phyloP scores from a whole-genome alignment of 768 basidiomycete species.

The Boletus subparvulus region DNA sequence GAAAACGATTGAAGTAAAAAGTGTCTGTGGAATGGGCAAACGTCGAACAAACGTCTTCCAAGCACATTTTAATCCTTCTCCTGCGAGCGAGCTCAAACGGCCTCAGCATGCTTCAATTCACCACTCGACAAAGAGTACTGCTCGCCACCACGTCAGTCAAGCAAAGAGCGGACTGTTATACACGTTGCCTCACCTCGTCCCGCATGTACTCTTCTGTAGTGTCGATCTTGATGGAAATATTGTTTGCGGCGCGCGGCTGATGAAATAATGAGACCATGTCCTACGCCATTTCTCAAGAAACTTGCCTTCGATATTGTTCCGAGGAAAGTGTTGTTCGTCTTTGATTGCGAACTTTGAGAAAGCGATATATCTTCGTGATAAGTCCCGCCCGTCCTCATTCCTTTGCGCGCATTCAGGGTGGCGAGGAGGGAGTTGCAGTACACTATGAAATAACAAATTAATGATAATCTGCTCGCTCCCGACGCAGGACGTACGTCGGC shows the following conservation, averaged over 20 bases:
- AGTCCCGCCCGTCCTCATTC: constrained; percentile 33
- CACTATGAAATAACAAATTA: constrained; percentile 32
- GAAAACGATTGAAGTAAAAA: no score
- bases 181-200: constrained; percentile 35
- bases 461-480: no score
- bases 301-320: constrained; percentile 9
- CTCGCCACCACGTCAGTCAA: not conserved
- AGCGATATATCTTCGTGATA: constrained; percentile 13
- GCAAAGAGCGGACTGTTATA: no score
- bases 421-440: constrained; percentile 64
- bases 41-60: not conserved
- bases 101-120: constrained; percentile 11
- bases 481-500: no score
- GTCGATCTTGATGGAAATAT: constrained; percentile 66
- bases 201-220: constrained; percentile 53
- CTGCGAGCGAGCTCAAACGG: constrained; percentile 5
- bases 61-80: not conserved
- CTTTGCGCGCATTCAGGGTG: constrained; percentile 55
- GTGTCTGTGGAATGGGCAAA: not conserved
- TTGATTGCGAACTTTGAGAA: constrained; percentile 1
- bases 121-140: not conserved
- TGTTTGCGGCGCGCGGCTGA: constrained; percentile 35
- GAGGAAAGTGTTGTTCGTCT: not conserved
- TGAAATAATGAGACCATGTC: not conserved
- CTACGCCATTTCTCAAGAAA: not conserved